Percentiles rank a stretch among this genome's conserved stretches.
Evolutionary conservation across 257 asterid species (phyloP).

Genomic region (Nyctanthes arbortristis): DNA sequence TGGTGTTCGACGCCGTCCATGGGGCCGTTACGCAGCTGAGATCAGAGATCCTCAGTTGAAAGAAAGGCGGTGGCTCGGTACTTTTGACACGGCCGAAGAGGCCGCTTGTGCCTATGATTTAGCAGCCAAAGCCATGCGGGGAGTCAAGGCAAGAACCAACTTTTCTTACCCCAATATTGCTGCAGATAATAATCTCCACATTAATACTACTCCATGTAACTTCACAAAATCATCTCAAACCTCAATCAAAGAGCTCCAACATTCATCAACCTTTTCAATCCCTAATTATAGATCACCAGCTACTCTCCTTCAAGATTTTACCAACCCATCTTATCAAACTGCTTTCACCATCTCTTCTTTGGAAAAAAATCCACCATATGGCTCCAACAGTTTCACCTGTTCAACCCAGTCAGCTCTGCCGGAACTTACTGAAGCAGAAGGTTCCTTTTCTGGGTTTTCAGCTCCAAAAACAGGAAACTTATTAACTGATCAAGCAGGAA

Average conservation of each 20-base stretch:
- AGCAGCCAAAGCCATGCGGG: constrained; percentile 94
- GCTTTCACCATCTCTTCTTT: constrained; percentile 23
- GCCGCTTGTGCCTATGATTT: constrained; percentile 92
- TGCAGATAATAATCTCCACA: constrained; percentile 36
- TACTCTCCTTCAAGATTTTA: constrained; percentile 41
- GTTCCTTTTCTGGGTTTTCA: not conserved
- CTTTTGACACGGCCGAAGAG: constrained; percentile 89
- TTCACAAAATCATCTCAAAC: constrained; percentile 38
- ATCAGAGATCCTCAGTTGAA: constrained; percentile 84
- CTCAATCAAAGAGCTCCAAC: constrained; percentile 25
- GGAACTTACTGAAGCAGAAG: constrained; percentile 2
- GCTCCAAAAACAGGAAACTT: not conserved
- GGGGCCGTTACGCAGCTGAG: constrained; percentile 98
- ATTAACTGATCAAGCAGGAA: constrained; percentile 13
- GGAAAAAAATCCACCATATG: not conserved
- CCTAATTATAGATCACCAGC: constrained; percentile 47
- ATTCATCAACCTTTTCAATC: constrained; percentile 21
- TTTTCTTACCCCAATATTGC: constrained; percentile 70
- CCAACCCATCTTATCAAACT: constrained; percentile 24
- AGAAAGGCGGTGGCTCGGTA: constrained; percentile 91
- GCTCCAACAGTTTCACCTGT: constrained; percentile 20
- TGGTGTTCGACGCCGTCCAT: constrained; percentile 93
- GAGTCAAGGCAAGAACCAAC: constrained; percentile 81
- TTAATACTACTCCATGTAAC: constrained; percentile 35
- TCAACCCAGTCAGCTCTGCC: not conserved